Percentiles rank a stretch among this genome's conserved stretches.
Conservation (phyloP, 306 rosid species). For the Calophaca sinica region DNA sequence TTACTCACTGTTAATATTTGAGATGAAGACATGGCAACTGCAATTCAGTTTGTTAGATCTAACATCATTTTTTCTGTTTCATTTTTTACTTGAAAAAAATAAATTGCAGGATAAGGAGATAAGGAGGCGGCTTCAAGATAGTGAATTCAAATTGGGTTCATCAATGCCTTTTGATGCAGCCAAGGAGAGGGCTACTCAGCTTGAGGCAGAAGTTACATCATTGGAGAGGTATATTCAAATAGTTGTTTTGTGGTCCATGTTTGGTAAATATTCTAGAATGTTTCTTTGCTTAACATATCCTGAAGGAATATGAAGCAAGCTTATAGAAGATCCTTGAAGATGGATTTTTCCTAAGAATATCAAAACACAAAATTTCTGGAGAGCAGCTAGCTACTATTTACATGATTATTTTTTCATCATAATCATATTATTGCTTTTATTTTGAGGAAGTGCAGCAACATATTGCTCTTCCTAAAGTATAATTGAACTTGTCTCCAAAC, state of each 20-base stretch:
- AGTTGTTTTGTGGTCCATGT: slow-evolving; percentile 2
- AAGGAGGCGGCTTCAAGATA: slow-evolving; percentile 80
- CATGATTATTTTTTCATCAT: slow-evolving; percentile 5
- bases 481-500: slow-evolving; percentile 8
- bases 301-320: slow-evolving; percentile 14
- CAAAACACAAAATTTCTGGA: slow-evolving; percentile 14
- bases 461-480: slow-evolving; percentile 4
- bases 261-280: slow-evolving; percentile 6
- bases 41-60: slow-evolving; percentile 22
- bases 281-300: slow-evolving; percentile 5
- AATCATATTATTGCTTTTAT: slow-evolving; percentile 16
- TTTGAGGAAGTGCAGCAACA: slow-evolving; percentile 5
- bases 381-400: slow-evolving; percentile 1
- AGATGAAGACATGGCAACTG: background rate
- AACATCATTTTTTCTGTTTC: slow-evolving; percentile 26
- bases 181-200: slow-evolving; percentile 82
- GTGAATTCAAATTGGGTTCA: slow-evolving; percentile 83
- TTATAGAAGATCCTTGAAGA: slow-evolving; percentile 15
- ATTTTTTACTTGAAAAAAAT: slow-evolving; percentile 12
- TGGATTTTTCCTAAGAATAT: slow-evolving; percentile 27
- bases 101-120: slow-evolving; percentile 74
- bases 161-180: slow-evolving; percentile 91
- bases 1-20: slow-evolving; percentile 24
- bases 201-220: slow-evolving; percentile 80
- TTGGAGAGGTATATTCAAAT: slow-evolving; percentile 71